Percentiles rank a stretch among this genome's conserved stretches.
phyloP scores from a whole-genome alignment of 306 rosid genomes.

The Vigna trinervia region DNA sequence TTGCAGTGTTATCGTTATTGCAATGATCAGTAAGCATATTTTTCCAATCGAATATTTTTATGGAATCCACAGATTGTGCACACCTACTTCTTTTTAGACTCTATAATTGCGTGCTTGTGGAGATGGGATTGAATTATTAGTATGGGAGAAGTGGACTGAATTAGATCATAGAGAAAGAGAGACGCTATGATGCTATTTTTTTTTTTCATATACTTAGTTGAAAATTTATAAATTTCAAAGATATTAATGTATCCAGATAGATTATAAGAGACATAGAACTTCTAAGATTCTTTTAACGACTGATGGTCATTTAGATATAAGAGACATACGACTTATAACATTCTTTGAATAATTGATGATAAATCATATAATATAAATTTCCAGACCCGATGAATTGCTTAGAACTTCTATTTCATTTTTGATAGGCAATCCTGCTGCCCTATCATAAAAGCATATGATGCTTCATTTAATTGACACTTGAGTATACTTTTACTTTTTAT shows the following conservation, averaged over 20 bases:
- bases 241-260: slow-evolving; percentile 6
- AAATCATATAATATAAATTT: slow-evolving; percentile 25
- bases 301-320: not conserved
- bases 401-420: slow-evolving; percentile 22
- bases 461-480: slow-evolving; percentile 9
- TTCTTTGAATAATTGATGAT: not conserved
- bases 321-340: no score
- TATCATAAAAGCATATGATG: not conserved
- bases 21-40: slow-evolving; percentile 6
- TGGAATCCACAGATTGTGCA: slow-evolving; percentile 8
- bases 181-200: not conserved
- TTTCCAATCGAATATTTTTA: slow-evolving; percentile 3
- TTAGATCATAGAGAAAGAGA: not conserved
- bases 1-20: slow-evolving; percentile 1
- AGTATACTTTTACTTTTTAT: not conserved
- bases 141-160: slow-evolving; percentile 12
- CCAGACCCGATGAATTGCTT: slow-evolving; percentile 9
- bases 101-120: not conserved
- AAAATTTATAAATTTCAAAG: slow-evolving; percentile 8
- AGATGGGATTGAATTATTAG: not conserved
- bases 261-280: slow-evolving; percentile 15
- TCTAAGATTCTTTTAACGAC: not conserved
- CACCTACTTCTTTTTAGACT: not conserved
- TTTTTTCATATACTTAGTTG: not conserved
- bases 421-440: slow-evolving; percentile 3